Percentiles rank a stretch among this genome's conserved stretches.
Evolutionary conservation across 2,329 filamentous ascomycete genomes (phyloP).

Genomic region (Fusarium gaditjirri): DNA sequence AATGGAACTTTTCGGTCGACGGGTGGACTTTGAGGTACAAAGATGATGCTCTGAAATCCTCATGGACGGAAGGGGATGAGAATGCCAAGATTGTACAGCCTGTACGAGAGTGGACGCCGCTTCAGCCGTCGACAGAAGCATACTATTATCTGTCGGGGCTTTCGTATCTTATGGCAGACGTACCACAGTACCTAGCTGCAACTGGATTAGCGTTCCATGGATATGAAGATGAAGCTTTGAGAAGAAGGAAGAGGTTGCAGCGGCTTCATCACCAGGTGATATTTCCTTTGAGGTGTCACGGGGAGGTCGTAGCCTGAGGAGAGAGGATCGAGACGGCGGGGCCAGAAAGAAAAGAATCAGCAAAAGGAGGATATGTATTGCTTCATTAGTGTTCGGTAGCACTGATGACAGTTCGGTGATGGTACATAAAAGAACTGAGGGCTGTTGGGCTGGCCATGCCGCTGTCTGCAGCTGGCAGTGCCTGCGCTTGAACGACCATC

Average conservation of each 20-base stretch:
- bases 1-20: constrained; percentile 11
- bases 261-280: not conserved
- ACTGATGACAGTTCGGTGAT: not conserved
- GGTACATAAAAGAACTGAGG: not conserved
- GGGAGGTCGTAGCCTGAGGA: not conserved
- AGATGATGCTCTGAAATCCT: not conserved
- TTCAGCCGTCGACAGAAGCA: not conserved
- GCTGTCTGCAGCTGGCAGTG: not conserved
- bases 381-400: not conserved
- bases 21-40: constrained; percentile 15
- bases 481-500: not conserved
- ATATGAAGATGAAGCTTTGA: constrained; percentile 5
- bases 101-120: not conserved
- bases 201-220: not conserved
- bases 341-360: not conserved
- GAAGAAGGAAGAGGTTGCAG: constrained; percentile 10
- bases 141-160: constrained; percentile 18
- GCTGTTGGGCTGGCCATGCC: not conserved
- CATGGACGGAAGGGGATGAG: not conserved
- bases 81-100: not conserved
- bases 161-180: constrained; percentile 5
- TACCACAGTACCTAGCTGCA: not conserved
- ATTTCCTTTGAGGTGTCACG: not conserved
- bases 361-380: not conserved
- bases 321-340: not conserved